phyloP scores from a whole-genome alignment of 345 rosid genomes.

The Pistacia atlantica region DNA sequence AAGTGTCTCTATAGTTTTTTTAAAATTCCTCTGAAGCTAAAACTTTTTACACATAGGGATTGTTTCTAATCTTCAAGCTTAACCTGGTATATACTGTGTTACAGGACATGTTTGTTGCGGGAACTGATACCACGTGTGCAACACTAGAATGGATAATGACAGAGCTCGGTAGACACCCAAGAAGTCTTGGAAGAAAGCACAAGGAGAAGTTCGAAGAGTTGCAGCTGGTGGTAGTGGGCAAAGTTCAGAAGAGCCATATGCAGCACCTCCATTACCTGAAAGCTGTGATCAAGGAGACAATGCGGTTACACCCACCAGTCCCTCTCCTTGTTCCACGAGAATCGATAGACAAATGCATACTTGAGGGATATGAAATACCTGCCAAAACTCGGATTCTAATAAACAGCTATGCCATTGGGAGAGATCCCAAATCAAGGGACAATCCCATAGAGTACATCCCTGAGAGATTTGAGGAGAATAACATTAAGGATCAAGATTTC shows the following conservation, averaged over 20 bases:
- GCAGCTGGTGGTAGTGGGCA: background rate
- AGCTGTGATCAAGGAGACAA: slow-evolving; percentile 38
- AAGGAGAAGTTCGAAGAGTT: slow-evolving; percentile 30
- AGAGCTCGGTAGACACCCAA: slow-evolving; percentile 40
- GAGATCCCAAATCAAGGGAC: slow-evolving; percentile 32
- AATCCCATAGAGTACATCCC: slow-evolving; percentile 33
- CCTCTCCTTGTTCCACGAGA: slow-evolving; percentile 41
- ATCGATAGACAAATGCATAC: slow-evolving; percentile 38
- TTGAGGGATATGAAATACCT: slow-evolving; percentile 37
- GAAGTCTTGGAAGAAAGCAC: slow-evolving; percentile 30
- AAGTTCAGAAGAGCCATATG: slow-evolving; percentile 22
- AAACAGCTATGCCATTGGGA: slow-evolving; percentile 30
- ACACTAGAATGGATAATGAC: slow-evolving; percentile 41
- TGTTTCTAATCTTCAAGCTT: background rate
- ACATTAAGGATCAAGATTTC: slow-evolving; percentile 35
- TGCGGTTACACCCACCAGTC: slow-evolving; percentile 41
- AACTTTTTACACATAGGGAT: background rate
- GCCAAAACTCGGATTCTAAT: slow-evolving; percentile 36
- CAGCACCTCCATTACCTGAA: slow-evolving; percentile 31
- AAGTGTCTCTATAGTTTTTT: too few relatives aligned
- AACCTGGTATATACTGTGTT: background rate
- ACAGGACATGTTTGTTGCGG: slow-evolving; percentile 47
- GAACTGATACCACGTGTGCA: slow-evolving; percentile 35
- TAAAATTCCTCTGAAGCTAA: too few relatives aligned
- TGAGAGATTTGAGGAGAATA: slow-evolving; percentile 33